These are phyloP conservation scores for Neurospora pannonica DNA, from an alignment of 495 filamentous ascomycete species.

Conservation along the genomic window DNA sequence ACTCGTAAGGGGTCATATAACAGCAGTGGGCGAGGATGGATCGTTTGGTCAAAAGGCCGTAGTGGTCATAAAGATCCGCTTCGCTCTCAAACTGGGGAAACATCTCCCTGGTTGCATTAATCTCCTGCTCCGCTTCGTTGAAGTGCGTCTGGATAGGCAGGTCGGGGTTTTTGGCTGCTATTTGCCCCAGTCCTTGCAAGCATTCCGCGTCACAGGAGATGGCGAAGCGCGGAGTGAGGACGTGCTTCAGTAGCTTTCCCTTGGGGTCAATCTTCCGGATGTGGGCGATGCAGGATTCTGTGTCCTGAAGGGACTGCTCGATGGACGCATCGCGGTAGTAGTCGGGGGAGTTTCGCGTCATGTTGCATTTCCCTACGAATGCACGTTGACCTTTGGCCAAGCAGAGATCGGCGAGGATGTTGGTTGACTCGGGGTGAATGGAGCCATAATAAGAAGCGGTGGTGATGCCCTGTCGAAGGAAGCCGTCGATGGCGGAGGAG, in stretches of 20 bases:
- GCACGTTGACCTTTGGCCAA: slow-evolving; percentile 50
- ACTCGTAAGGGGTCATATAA: slow-evolving; percentile 46
- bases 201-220: slow-evolving; percentile 47
- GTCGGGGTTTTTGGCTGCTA: slow-evolving; percentile 40
- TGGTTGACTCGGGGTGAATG: slow-evolving; percentile 46
- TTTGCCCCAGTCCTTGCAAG: slow-evolving; percentile 39
- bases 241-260: slow-evolving; percentile 39
- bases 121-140: slow-evolving; percentile 50
- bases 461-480: slow-evolving; percentile 54
- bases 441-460: slow-evolving; percentile 59
- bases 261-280: slow-evolving; percentile 34
- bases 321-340: slow-evolving; percentile 47
- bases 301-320: slow-evolving; percentile 40
- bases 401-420: slow-evolving; percentile 51
- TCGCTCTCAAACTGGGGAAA: slow-evolving; percentile 44
- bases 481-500: slow-evolving; percentile 41
- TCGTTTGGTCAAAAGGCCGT: slow-evolving; percentile 42
- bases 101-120: slow-evolving; percentile 37
- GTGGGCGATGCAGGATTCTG: slow-evolving; percentile 42
- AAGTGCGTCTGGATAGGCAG: slow-evolving; percentile 58
- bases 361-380: slow-evolving; percentile 57
- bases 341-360: slow-evolving; percentile 51
- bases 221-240: slow-evolving; percentile 58
- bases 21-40: slow-evolving; percentile 59
- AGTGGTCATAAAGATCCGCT: slow-evolving; percentile 45